A percentile compares a stretch with the other conserved stretches of the same genome.
Evolutionary conservation across 2,329 filamentous ascomycete species (phyloP).

Genomic region (Aspergillus floridensis): DNA sequence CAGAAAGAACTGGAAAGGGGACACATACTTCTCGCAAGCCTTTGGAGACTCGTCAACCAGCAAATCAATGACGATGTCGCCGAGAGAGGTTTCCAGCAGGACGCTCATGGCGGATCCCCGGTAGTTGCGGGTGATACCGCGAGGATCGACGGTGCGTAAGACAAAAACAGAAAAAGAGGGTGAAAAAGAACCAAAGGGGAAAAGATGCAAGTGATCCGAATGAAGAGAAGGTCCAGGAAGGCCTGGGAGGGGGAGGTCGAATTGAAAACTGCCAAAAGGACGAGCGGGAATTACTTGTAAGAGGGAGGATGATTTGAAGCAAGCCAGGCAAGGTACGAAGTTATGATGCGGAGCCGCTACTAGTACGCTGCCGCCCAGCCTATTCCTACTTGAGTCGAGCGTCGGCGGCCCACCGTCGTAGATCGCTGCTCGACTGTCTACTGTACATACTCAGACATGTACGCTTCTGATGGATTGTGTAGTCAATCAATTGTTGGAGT

Average conservation of each 20-base stretch:
- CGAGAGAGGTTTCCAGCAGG: constrained; percentile 84
- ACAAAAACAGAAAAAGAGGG: constrained; percentile 8
- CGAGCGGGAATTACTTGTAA: background rate
- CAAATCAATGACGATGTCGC: constrained; percentile 93
- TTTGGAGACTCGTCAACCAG: constrained; percentile 84
- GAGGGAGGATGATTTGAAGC: background rate
- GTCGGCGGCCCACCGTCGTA: constrained; percentile 2
- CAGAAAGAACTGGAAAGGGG: constrained; percentile 1
- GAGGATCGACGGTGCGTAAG: constrained; percentile 17
- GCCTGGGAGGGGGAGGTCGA: background rate
- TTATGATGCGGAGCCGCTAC: constrained; percentile 12
- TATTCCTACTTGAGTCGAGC: background rate
- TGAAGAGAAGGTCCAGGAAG: background rate
- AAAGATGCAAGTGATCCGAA: background rate
- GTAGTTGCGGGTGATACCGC: constrained; percentile 11
- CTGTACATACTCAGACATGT: too few relatives aligned
- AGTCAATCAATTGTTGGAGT: too few relatives aligned
- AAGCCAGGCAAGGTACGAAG: background rate
- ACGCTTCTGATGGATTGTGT: too few relatives aligned
- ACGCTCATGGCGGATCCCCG: constrained; percentile 68
- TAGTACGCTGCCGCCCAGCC: constrained; percentile 1
- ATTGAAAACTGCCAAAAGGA: background rate
- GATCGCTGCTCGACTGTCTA: constrained; percentile 1
- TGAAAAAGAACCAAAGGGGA: background rate
- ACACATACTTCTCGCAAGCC: constrained; percentile 89